These are phyloP conservation scores for Fusarium udum DNA, from an alignment of 2,329 filamentous ascomycete species.

Conservation along the genomic window DNA sequence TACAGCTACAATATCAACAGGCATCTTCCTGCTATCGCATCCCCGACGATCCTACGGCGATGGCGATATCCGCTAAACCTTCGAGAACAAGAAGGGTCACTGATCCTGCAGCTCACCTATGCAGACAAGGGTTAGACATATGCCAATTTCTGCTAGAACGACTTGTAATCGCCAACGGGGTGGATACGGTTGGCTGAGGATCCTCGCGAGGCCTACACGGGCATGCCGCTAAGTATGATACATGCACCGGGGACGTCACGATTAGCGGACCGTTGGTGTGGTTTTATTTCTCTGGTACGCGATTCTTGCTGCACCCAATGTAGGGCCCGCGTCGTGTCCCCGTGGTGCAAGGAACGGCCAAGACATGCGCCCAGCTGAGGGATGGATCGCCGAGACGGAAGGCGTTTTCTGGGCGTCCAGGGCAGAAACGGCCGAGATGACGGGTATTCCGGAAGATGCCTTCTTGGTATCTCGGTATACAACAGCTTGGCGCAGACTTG, in stretches of 20 bases:
- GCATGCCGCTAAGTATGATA: slow-evolving; percentile 4
- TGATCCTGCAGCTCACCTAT: neutral
- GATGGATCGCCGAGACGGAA: slow-evolving; percentile 8
- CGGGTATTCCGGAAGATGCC: slow-evolving; percentile 12
- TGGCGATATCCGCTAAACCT: neutral
- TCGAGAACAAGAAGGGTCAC: neutral
- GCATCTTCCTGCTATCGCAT: neutral
- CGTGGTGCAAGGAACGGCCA: slow-evolving; percentile 32
- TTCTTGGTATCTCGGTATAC: slow-evolving; percentile 12
- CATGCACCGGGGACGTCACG: slow-evolving; percentile 17
- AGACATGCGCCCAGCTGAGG: slow-evolving; percentile 7
- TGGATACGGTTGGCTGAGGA: slow-evolving; percentile 20
- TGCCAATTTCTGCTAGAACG: neutral
- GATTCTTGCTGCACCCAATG: slow-evolving; percentile 18
- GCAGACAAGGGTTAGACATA: neutral
- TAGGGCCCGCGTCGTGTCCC: slow-evolving; percentile 2
- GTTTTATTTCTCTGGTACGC: neutral
- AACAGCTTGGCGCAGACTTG: slow-evolving; percentile 25
- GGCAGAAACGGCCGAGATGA: slow-evolving; percentile 16
- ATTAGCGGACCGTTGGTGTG: slow-evolving; percentile 9
- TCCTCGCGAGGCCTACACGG: neutral
- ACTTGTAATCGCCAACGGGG: slow-evolving; percentile 8
- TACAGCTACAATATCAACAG: neutral
- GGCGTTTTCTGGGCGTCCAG: slow-evolving; percentile 1
- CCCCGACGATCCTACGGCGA: neutral